Evolutionary conservation across 2,329 filamentous ascomycete genomes (phyloP), one percentile per base, ranked within the genome.

Genomic region (Curvularia sp.): DNA sequence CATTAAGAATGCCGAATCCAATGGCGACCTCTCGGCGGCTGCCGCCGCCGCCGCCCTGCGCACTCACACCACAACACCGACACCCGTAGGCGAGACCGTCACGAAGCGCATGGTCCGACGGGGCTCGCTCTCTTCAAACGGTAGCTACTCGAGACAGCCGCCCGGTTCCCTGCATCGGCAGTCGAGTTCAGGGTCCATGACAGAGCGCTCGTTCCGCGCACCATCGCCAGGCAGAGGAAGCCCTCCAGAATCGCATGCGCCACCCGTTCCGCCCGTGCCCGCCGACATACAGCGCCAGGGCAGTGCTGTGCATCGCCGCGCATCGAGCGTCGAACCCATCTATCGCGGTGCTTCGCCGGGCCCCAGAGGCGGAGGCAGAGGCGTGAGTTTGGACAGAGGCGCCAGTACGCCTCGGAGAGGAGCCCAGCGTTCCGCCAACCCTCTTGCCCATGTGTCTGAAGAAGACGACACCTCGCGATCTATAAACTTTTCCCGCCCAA

Each of bases 31-130:
- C 42, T 96, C 93, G 39, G 89, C 90, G 34, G 91, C 93, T 6
- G 94, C 94, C 12, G 93, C 94, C 6, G 93, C 92, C 15, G 88
- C 93, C 27, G 93, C 93, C 46, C 84, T 98, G 57, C 88, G 89
- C 72, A 90, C 89, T 45, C 87, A 90, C 66, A 89, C 92, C 9
- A 88, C 88, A 50, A 88, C 90, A 2, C 93, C 92, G 21, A 94
- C 89, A 50, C 88, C 88, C 67, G 89, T 97, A 55, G 89, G 87
- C 74, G 87, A 92, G 72, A 87, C 96, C 43, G 90, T 96, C 77
- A 96, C 94, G 5, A 97, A 94, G 81, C 90, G 93, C 72, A 93
- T 90, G 73, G 77, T 87, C 59, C 87, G 92, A 68, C 87, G 93
- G 76, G 83, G 84, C 50, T 96, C 93, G 0, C 79, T 85, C 41